Conservation (phyloP, 805 yeast genomes). For the Suhomyces sp. region DNA sequence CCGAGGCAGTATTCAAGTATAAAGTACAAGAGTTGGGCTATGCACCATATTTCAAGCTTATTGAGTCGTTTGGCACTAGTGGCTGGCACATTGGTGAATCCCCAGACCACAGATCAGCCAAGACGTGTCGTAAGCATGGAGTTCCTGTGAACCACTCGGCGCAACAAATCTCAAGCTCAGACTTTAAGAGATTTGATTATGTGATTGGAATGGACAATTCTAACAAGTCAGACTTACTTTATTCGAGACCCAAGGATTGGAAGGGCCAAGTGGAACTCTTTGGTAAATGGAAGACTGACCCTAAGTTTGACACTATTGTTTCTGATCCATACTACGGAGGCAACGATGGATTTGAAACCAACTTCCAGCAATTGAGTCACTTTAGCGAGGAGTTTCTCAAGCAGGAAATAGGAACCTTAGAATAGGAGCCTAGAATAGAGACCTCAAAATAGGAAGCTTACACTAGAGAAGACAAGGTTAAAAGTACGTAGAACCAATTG, state of each 20-base stretch:
- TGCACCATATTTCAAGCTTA: conserved; percentile 42
- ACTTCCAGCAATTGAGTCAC: conserved; percentile 69
- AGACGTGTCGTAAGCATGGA: conserved; percentile 65
- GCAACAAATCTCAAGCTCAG: conserved; percentile 56
- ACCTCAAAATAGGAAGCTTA: neutral
- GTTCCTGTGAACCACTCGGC: conserved; percentile 75
- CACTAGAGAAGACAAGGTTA: neutral
- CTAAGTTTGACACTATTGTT: conserved; percentile 52
- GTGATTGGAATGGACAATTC: conserved; percentile 70
- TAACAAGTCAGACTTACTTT: conserved; percentile 49
- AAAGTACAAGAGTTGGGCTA: conserved; percentile 53
- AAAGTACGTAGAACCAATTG: neutral
- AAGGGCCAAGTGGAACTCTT: conserved; percentile 57
- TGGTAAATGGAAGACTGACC: conserved; percentile 74
- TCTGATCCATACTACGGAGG: conserved; percentile 96
- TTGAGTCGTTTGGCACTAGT: conserved; percentile 89
- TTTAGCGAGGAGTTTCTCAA: conserved; percentile 71
- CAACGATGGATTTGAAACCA: conserved; percentile 71
- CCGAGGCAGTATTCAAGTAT: conserved; percentile 84
- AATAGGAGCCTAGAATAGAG: neutral
- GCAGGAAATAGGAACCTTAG: conserved; percentile 30
- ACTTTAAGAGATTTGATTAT: conserved; percentile 61
- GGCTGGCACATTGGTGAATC: conserved; percentile 79
- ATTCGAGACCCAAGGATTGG: conserved; percentile 50
- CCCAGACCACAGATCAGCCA: conserved; percentile 74